Base-by-base conservation (phyloP, 257 asterid species). In the Coffea eugenioides region DNA sequence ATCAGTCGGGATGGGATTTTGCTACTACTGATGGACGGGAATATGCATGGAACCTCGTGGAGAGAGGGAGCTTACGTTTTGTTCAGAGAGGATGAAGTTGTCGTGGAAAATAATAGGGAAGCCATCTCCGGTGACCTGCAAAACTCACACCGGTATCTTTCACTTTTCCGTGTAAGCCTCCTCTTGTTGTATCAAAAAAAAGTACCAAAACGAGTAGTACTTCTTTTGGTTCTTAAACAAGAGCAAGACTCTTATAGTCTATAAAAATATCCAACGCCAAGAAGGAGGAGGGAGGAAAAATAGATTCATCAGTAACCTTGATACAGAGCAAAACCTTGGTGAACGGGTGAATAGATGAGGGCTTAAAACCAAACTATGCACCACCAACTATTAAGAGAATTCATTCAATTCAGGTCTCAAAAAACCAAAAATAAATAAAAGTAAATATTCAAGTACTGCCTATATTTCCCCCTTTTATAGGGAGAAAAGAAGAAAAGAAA, bases 81-180 rank as follows among this genome's bases (percentile, higher is more conserved):
- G 91, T 81, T 91, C 86, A 8, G 94, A 89, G 83, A 90, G 83
- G 84, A 96, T 92, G 89, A 90, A 91, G 91, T 96, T 88, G 89
- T 96, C 99, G 83, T 96, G 99, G 80, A 96, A 96, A 77, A 96
- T 86, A 83, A 96, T 83, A 56, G 99, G 98, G 90, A 90, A 90
- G 76, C 89, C 97, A 88, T 96, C 99, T 71, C 81, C 89, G 3
- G 98, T 96, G 70, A 96, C 99, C 98, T 95, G 88, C 88, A 91
- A 88, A 89, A 85, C 68, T 62, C 86, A 82, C 68, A 77, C 82
- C 39, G 85, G 76, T 70, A 76, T 84, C 77, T 61, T 87, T 87
- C 76, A 86, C 89, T 82, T 90, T 85, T 85, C 86, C 75, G 90
- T 87, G 88, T 82, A 87, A 82, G 69, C 82, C 87, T 85, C n/a